Base-by-base conservation (phyloP, 371 early-diverging fungal species). In the Mortierella sp. region DNA sequence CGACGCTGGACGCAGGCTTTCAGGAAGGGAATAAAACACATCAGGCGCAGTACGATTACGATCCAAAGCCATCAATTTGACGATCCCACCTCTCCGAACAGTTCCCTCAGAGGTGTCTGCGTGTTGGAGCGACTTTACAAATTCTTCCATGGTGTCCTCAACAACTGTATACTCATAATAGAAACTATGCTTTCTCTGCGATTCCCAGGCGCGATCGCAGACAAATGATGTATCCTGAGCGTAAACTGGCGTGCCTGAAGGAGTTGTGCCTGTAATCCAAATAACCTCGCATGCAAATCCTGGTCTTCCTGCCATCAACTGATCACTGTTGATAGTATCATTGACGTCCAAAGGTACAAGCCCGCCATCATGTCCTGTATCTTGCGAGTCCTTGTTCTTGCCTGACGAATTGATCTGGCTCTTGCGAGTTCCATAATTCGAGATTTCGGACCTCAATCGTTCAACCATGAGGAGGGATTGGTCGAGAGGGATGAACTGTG, bases 241-340 rank as follows among this genome's bases (percentile, higher is more conserved):
- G 13, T 76, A 76, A 32, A 63, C 54, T 0, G 61, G 61, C 9
- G 47, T 63, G 19, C 66, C 70, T 12, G 17, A 22, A n/a, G 28
- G 26, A 1, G 51, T 19, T 8, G 8, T 15, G 17, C 56, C 57
- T 15, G 23, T 40, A 45, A 67, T 55, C 53, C 64, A 80, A 15
- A 80, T 57, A 12, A 74, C 80, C 37, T 80, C 80, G 19, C 80
- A 80, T 2, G 80, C 68, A 29, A 80, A 80, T 3, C 75, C 80
- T 2, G 75, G 61, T 23, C 74, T 66, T 64, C 74, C 79, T 22
- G 66, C 62, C 3, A 66, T 40, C 28, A 42, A 43, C 9, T 34
- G 47, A n/a, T 61, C 66, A 7, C 58, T 54, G 10, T 53, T 15
- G 22, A 58, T 28, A 7, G 32, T 49, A 7, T 34, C 23, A 28